Evolutionary conservation across 2,329 filamentous ascomycete genomes (phyloP).

Genomic region (Leptoxyphium fumago): DNA sequence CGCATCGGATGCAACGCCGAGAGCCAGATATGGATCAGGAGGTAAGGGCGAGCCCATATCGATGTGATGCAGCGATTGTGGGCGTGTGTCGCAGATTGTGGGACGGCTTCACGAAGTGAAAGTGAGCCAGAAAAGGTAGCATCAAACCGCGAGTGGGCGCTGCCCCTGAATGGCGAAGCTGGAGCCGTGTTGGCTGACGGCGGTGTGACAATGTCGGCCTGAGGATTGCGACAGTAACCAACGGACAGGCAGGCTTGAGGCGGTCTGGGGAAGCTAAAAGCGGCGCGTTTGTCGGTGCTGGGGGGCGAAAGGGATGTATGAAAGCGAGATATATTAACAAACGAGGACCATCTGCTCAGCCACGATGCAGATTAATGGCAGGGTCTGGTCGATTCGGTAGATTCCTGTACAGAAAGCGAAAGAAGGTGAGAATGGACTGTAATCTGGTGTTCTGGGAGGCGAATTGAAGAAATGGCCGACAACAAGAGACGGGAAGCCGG

Average conservation of each 20-base stretch:
- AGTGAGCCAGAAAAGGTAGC: too few relatives aligned
- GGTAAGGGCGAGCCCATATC: conserved; percentile 31
- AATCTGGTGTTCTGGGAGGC: too few relatives aligned
- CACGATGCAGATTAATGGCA: not conserved
- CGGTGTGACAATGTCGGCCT: not conserved
- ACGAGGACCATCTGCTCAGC: not conserved
- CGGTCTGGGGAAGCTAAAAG: not conserved
- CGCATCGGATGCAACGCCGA: conserved; percentile 57
- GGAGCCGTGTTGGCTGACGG: not conserved
- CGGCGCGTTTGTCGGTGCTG: not conserved
- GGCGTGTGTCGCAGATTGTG: not conserved
- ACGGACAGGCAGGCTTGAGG: not conserved
- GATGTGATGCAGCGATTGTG: not conserved
- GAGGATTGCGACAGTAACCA: not conserved
- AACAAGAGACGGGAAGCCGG: too few relatives aligned
- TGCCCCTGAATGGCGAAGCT: too few relatives aligned
- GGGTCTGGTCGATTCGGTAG: too few relatives aligned
- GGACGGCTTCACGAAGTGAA: too few relatives aligned
- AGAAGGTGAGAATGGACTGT: too few relatives aligned
- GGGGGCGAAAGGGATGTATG: too few relatives aligned
- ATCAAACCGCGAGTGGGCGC: too few relatives aligned
- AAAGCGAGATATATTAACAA: not conserved
- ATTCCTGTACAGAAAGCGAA: too few relatives aligned
- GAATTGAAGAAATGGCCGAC: too few relatives aligned
- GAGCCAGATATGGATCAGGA: conserved; percentile 70